Evolutionary conservation across 768 basidiomycete genomes (phyloP), one percentile per base, ranked within the genome.

Genomic region (Suillus tomentosus): DNA sequence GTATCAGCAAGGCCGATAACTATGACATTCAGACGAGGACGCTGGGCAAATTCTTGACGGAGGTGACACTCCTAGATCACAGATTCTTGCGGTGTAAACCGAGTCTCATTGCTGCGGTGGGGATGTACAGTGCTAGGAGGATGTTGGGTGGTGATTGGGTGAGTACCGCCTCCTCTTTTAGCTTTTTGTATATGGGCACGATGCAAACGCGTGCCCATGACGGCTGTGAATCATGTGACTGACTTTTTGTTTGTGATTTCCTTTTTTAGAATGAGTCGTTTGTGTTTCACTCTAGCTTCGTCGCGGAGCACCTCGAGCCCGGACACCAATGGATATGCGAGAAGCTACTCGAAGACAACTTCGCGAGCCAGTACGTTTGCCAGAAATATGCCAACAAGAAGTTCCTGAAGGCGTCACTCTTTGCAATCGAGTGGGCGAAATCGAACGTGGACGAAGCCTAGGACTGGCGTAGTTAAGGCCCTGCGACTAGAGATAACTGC

Each of bases 101-200:
- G 0, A 94, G 92, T 76, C 83, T 97, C 74, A 82, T 97, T 57
- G 96, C 97, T 37, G 97, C 96, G 14, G 88, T 99, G 61, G 93
- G 95, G 45, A 99, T 99, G 97, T 99, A 96, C 83, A 90, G 90
- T 65, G 90, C 97, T 63, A 85, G 95, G 70, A 85, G 79, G 79
- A 99, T 99, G 97, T 78, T 99, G 71, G 93, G 90, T 39, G 94
- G 94, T 68, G 88, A 91, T 75, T 99, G 97, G 97, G 96, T 98
- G 77, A 81, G 96, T 84, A 65, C 53, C 63, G 70, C 71, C 65
- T 63, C 61, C 59, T 27, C 50, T 39, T 22, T 24, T 56, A 40
- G 60, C 17, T 60, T 40, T 56, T 60, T 54, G 22, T 43, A 19
- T 43, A 14, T 42, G 37, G 19, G 45, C 62, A 63, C 58, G 62